Percentiles rank a stretch among this genome's conserved stretches.
These are phyloP conservation scores for Bisporella sp. DNA, from an alignment of 2,329 filamentous ascomycete species.

Conservation along the genomic window DNA sequence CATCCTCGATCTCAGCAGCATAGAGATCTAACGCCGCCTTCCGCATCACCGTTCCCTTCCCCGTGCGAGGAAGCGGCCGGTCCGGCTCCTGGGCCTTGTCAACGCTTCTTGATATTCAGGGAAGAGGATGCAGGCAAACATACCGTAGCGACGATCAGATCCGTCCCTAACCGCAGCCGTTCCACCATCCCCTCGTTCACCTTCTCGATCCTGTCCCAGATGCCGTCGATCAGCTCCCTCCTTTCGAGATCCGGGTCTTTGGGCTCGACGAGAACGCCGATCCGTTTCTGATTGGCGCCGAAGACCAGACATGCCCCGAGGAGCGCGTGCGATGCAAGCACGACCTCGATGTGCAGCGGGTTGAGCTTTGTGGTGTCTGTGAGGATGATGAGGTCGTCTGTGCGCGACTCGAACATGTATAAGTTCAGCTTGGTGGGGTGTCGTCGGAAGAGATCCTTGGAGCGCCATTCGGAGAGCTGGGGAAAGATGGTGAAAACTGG, in stretches of 20 bases:
- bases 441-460: neutral
- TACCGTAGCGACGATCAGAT: no score
- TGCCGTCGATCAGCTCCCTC: neutral
- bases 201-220: neutral
- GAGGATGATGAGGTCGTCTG: neutral
- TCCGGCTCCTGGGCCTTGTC: no score
- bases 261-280: neutral
- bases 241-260: neutral
- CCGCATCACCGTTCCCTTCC: no score
- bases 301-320: neutral
- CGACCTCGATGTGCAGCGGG: neutral
- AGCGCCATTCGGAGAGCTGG: neutral
- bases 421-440: neutral
- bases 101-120: no score
- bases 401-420: neutral
- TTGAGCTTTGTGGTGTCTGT: neutral
- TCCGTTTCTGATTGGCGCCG: neutral
- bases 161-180: neutral
- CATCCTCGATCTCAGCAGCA: no score
- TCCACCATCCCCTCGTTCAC: neutral
- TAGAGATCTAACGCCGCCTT: no score
- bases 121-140: no score
- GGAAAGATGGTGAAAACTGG: neutral
- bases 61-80: no score
- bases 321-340: neutral